Conservation (phyloP, 768 basidiomycete genomes). For the Clavaria fumosa region DNA sequence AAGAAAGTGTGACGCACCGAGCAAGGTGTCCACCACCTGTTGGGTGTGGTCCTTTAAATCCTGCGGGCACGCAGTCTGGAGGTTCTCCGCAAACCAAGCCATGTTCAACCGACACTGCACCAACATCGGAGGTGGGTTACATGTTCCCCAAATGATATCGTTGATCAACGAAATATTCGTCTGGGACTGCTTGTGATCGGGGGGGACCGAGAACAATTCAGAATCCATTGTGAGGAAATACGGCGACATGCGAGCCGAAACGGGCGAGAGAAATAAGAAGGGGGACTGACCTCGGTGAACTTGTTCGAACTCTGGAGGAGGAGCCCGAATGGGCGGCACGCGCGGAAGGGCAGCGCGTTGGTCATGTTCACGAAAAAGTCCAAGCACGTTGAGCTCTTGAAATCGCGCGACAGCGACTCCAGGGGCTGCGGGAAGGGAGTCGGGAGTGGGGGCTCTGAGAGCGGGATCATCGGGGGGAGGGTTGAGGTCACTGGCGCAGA, state of each 20-base stretch:
- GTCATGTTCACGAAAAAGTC: constrained; percentile 72
- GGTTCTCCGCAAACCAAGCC: constrained; percentile 37
- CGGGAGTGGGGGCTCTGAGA: constrained; percentile 36
- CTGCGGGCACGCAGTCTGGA: constrained; percentile 34
- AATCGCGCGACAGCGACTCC: constrained; percentile 50
- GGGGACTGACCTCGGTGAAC: constrained; percentile 37
- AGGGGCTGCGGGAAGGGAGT: constrained; percentile 69
- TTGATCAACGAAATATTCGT: constrained; percentile 47
- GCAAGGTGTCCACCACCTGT: constrained; percentile 38
- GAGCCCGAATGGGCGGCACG: constrained; percentile 65
- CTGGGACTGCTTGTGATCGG: constrained; percentile 34
- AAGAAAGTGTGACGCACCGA: constrained; percentile 25
- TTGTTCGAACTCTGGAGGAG: constrained; percentile 37
- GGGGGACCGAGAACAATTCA: constrained; percentile 8
- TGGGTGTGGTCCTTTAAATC: constrained; percentile 41
- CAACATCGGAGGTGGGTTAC: constrained; percentile 38
- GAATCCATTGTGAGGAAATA: no score
- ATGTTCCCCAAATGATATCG: constrained; percentile 62
- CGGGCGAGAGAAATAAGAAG: background rate
- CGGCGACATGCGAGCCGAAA: no score
- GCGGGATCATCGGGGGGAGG: constrained; percentile 33
- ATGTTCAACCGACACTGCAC: constrained; percentile 53
- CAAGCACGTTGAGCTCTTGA: constrained; percentile 47
- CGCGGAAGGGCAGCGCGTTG: constrained; percentile 36
- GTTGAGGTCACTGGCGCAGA: constrained; percentile 15